phyloP scores from a whole-genome alignment of 202 grass and related monocot genomes.

The Saccharum hybrid region DNA sequence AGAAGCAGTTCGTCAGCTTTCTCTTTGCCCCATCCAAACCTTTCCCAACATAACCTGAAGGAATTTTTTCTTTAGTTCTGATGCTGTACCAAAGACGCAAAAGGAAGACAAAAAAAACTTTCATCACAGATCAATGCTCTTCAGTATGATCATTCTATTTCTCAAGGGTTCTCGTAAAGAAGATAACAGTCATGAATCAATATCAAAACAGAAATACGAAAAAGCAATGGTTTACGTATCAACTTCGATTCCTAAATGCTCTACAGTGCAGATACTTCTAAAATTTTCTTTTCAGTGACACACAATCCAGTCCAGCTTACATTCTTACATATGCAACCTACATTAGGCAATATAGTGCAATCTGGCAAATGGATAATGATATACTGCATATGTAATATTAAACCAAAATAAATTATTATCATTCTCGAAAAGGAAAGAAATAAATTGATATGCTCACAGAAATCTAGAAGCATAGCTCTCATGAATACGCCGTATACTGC shows the following conservation, averaged over 20 bases:
- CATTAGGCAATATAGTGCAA: neutral
- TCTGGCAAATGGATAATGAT: neutral
- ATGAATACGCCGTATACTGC: conserved; percentile 2
- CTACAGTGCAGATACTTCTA: neutral
- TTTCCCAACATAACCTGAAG: conserved; percentile 91
- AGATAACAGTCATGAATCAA: neutral
- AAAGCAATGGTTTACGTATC: neutral
- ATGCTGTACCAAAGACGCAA: conserved; percentile 19
- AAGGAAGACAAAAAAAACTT: conserved; percentile 18
- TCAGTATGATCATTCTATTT: neutral
- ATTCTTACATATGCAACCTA: conserved; percentile 14
- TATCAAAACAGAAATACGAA: conserved; percentile 14
- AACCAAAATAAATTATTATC: neutral
- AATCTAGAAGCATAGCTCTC: conserved; percentile 9
- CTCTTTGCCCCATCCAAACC: conserved; percentile 92
- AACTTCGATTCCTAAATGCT: neutral
- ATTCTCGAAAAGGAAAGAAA: neutral
- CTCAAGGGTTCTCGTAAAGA: conserved; percentile 19
- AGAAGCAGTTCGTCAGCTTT: conserved; percentile 91
- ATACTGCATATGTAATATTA: neutral
- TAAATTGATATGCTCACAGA: neutral
- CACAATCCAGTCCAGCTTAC: conserved; percentile 9
- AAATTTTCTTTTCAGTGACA: neutral
- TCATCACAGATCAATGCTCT: neutral
- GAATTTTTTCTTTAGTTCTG: conserved; percentile 37